These are phyloP conservation scores for Psilocybe mexicana DNA, from an alignment of 1,284 basidiomycete species.

Conservation along the genomic window DNA sequence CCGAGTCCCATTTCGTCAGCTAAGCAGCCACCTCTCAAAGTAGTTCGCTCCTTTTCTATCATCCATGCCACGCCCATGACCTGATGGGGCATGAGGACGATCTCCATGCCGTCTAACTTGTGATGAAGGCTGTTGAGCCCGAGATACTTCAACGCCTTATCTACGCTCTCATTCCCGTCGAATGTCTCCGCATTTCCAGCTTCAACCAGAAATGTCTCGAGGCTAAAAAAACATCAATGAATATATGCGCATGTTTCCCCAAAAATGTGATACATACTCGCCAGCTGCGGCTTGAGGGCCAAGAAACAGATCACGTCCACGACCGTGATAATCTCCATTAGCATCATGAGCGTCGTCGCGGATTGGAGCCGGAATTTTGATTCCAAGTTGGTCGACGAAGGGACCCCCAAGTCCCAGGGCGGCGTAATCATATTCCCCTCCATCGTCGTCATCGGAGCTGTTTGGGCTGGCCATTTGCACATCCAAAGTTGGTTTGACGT, in stretches of 20 bases:
- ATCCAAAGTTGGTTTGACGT: neutral
- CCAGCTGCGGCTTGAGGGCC: conserved; percentile 47
- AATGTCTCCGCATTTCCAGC: conserved; percentile 59
- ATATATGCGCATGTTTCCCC: neutral
- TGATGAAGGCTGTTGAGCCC: conserved; percentile 42
- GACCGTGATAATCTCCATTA: conserved; percentile 46
- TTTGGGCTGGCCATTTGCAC: neutral
- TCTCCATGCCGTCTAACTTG: conserved; percentile 51
- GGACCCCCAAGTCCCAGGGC: conserved; percentile 5
- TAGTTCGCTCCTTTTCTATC: conserved; percentile 52
- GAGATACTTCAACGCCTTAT: conserved; percentile 37
- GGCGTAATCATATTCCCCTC: neutral
- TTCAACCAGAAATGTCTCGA: conserved; percentile 52
- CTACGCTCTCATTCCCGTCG: conserved; percentile 54
- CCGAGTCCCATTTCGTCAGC: conserved; percentile 78
- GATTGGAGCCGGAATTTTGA: conserved; percentile 27
- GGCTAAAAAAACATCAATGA: conserved; percentile 32
- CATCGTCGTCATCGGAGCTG: neutral
- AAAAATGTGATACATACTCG: conserved; percentile 40
- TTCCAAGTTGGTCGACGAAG: conserved; percentile 24
- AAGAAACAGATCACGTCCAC: conserved; percentile 43
- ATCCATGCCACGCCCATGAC: conserved; percentile 69
- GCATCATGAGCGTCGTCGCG: conserved; percentile 35
- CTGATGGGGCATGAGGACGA: conserved; percentile 65
- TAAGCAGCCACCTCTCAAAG: conserved; percentile 59